Evolutionary conservation across 805 yeast species (phyloP), one percentile per base, ranked within the genome.

Genomic region (Wickerhamiella hasegawae): DNA sequence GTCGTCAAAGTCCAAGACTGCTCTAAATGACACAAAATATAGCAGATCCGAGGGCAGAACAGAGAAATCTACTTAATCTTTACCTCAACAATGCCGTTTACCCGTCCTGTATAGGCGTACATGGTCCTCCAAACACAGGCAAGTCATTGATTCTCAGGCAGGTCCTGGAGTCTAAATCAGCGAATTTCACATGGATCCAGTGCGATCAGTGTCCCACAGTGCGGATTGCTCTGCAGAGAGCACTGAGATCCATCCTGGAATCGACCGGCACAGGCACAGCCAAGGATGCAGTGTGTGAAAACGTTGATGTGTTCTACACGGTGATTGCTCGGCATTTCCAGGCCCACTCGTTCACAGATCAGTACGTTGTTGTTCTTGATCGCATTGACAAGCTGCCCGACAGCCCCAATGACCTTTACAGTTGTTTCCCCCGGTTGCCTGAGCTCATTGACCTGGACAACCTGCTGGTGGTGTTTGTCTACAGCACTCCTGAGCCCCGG

Each of bases 191-290:
- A 3, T 42, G 63, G 39, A 47, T 70, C 17, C 46, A 54, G 3
- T 66, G 73, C 43, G 71, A 69, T 38, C 69, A 66, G 42, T 64
- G 69, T 39, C 47, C 66, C 12, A 64, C 71, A 4, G 55, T 57
- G 22, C 60, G 68, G 35, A 54, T 69, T 14, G 49, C 69, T 16
- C 57, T 69, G 11, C 74, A 68, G 40, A 47, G 65, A 19, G 63
- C 70, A 26, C 47, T 66, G 21, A 53, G 60, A 33, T 40, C 53
- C 2, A 58, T 69, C 3, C 45, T 54, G 15, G 45, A 34, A 3
- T 31, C 46, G 45, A 43, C 56, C 37, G 39, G 59, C 51, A 58
- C 32, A 5, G 48, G 40, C 17, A 15, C 26, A 16, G 32, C 39
- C 5, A 39, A 32, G 15, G 36, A 45, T 39, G 40, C 51, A 33